phyloP scores from a whole-genome alignment of 1,284 basidiomycete genomes.

The Tausonia pullulans region DNA sequence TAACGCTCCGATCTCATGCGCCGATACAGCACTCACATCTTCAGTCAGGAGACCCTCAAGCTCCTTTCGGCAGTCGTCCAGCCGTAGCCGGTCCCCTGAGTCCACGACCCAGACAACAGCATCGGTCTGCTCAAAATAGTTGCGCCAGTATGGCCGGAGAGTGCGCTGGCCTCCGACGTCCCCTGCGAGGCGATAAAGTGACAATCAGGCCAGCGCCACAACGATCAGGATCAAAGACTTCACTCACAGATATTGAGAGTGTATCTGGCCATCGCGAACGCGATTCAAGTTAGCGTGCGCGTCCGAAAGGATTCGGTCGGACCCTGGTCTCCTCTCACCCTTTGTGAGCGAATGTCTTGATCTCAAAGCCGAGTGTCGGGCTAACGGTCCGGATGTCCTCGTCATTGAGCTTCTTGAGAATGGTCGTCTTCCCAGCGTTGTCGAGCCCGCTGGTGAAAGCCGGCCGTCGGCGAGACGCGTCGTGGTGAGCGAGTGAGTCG shows the following conservation, averaged over 20 bases:
- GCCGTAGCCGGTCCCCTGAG: slow-evolving; percentile 76
- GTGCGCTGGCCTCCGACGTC: slow-evolving; percentile 96
- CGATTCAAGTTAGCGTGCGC: background rate
- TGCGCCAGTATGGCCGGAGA: slow-evolving; percentile 93
- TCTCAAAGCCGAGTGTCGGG: slow-evolving; percentile 96
- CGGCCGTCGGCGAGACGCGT: no score
- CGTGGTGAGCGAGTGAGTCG: background rate
- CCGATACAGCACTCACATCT: slow-evolving; percentile 49
- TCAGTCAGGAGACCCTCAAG: slow-evolving; percentile 74
- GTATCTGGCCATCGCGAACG: slow-evolving; percentile 45
- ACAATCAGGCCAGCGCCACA: slow-evolving; percentile 9
- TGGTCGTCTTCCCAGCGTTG: slow-evolving; percentile 98
- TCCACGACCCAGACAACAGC: slow-evolving; percentile 99
- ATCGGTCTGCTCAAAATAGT: slow-evolving; percentile 98
- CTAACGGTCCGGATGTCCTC: slow-evolving; percentile 80
- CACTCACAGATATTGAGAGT: slow-evolving; percentile 82
- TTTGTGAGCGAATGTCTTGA: slow-evolving; percentile 84
- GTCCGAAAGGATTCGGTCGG: no score
- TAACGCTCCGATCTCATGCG: background rate
- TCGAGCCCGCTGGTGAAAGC: slow-evolving; percentile 67
- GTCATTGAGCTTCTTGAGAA: slow-evolving; percentile 83
- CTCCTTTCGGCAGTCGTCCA: slow-evolving; percentile 80
- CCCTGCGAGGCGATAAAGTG: slow-evolving; percentile 45
- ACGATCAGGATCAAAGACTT: background rate
- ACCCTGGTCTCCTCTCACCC: slow-evolving; percentile 46